Conservation (phyloP, 2,329 filamentous ascomycete species). For the Penicillium sp. region DNA sequence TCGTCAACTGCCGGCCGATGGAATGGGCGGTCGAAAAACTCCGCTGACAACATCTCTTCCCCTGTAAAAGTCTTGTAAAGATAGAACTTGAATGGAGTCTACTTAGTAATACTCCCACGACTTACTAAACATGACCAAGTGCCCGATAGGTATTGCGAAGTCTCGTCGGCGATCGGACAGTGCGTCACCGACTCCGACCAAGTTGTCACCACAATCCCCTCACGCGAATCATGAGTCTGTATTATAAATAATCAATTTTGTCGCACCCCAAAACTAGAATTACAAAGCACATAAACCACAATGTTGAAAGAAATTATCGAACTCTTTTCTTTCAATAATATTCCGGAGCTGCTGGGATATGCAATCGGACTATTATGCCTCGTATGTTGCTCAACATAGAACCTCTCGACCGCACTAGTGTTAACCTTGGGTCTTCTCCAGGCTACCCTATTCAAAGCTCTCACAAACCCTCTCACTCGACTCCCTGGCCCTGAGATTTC, state of each 20-base stretch:
- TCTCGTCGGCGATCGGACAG: not conserved
- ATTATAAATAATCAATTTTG: too few species aligned
- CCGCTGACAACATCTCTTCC: too few species aligned
- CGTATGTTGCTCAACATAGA: not conserved
- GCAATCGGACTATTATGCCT: constrained; percentile 2
- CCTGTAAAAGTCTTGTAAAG: too few species aligned
- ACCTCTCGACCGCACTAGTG: not conserved
- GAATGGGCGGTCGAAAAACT: too few species aligned
- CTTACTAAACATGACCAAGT: too few species aligned
- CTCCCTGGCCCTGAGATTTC: constrained; percentile 31
- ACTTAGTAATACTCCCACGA: too few species aligned
- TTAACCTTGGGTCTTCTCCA: not conserved
- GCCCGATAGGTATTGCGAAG: too few species aligned
- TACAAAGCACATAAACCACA: not conserved
- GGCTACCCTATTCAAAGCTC: constrained; percentile 12
- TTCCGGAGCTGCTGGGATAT: not conserved
- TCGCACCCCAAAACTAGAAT: not conserved
- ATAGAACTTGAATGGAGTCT: too few species aligned
- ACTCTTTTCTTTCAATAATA: not conserved
- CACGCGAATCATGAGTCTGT: not conserved
- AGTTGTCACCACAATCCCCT: not conserved
- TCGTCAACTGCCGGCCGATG: too few species aligned
- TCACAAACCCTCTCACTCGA: constrained; percentile 18
- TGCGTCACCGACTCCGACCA: not conserved
- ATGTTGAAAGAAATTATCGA: not conserved